Conservation (phyloP, 257 asterid genomes). For the Echites panduratus region DNA sequence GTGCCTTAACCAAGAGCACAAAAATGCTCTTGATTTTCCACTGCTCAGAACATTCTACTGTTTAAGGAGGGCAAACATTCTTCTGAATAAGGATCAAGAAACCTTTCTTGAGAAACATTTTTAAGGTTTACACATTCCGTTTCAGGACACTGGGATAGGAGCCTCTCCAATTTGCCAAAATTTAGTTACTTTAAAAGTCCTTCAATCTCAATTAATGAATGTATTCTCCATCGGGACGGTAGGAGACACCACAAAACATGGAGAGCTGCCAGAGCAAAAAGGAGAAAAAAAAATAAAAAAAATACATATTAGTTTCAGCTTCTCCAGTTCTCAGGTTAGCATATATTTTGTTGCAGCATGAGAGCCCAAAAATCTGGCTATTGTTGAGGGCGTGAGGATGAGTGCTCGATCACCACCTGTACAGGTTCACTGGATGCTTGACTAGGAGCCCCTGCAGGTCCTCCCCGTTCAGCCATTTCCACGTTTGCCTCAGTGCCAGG, state of each 20-base stretch:
- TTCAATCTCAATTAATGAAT: conserved; percentile 7
- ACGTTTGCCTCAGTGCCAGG: conserved; percentile 23
- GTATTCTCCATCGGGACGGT: not conserved
- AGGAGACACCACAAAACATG: not conserved
- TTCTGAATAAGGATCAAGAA: too few species aligned
- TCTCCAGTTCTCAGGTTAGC: not conserved
- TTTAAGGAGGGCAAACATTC: too few species aligned
- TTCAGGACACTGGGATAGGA: not conserved
- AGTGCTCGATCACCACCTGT: conserved; percentile 47
- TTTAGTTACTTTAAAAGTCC: not conserved
- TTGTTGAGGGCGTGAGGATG: conserved; percentile 23
- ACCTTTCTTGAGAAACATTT: too few species aligned
- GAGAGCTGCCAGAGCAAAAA: not conserved
- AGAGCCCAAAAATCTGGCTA: not conserved
- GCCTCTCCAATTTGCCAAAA: not conserved
- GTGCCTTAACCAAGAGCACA: too few species aligned
- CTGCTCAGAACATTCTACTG: too few species aligned
- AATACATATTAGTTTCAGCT: conserved; percentile 1
- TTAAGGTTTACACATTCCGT: too few species aligned
- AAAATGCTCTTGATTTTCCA: too few species aligned
- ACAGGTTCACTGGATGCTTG: conserved; percentile 27
- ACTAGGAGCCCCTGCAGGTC: conserved; percentile 18
- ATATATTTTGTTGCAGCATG: not conserved
- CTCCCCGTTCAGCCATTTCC: conserved; percentile 29
- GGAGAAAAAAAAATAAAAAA: not conserved